These are phyloP conservation scores for Oryza glaberrima DNA, from an alignment of 176 grass and related monocot species.

Conservation along the genomic window DNA sequence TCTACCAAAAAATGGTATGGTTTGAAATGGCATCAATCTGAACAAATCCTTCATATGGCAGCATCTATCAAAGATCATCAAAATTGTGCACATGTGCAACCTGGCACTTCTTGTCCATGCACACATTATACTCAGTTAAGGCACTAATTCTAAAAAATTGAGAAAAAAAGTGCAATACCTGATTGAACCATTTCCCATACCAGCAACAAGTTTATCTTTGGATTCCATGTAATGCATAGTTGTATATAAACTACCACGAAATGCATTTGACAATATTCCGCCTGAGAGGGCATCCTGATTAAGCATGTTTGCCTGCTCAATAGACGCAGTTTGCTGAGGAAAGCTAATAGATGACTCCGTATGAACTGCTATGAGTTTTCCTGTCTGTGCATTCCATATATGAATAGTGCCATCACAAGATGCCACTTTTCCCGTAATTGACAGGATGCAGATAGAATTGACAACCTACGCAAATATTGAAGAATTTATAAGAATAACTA, in stretches of 20 bases:
- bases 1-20: no score
- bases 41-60: background rate
- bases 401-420: constrained; percentile 98
- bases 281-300: constrained; percentile 74
- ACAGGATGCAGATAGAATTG: constrained; percentile 73
- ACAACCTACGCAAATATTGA: constrained; percentile 69
- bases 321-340: constrained; percentile 53
- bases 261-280: constrained; percentile 89
- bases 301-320: constrained; percentile 88
- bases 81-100: constrained; percentile 1
- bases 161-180: constrained; percentile 57
- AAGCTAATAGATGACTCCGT: constrained; percentile 66
- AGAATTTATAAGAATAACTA: background rate
- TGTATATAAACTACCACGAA: constrained; percentile 89
- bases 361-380: constrained; percentile 83
- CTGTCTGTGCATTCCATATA: constrained; percentile 89
- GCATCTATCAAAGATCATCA: constrained; percentile 3
- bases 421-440: constrained; percentile 74
- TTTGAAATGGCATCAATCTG: no score
- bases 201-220: constrained; percentile 82
- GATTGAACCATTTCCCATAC: constrained; percentile 91
- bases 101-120: background rate
- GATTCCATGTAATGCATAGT: constrained; percentile 79
- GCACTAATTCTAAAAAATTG: constrained; percentile 11
- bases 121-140: constrained; percentile 4